Evolutionary conservation across 768 basidiomycete species (phyloP).

Genomic region (Termitomyces titanicus): DNA sequence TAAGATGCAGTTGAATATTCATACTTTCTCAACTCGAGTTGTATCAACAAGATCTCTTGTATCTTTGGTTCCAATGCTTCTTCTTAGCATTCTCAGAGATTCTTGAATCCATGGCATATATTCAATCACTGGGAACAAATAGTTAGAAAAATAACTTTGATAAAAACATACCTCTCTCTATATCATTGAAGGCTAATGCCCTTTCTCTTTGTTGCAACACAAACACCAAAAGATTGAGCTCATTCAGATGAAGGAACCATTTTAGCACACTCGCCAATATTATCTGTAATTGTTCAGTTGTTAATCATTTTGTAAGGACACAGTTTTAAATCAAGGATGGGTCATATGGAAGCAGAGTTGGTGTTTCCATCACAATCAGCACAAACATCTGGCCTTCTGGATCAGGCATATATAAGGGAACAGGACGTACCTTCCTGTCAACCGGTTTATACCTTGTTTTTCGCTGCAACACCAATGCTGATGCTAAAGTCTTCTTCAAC

Average conservation of each 20-base stretch:
- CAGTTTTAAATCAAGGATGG: slow-evolving; percentile 5
- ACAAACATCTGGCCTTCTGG: slow-evolving; percentile 15
- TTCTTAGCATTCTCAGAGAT: no score
- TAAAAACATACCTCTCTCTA: slow-evolving; percentile 27
- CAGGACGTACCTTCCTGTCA: slow-evolving; percentile 21
- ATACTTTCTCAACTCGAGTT: slow-evolving; percentile 18
- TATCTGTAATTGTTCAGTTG: no score
- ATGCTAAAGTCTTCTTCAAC: no score
- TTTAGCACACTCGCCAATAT: slow-evolving; percentile 13
- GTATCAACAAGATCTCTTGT: slow-evolving; percentile 15
- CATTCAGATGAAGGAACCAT: no score
- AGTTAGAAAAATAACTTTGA: slow-evolving; percentile 28
- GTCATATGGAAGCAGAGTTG: slow-evolving; percentile 4
- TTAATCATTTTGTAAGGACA: no score
- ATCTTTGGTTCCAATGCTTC: slow-evolving; percentile 21
- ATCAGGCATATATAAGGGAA: slow-evolving; percentile 23
- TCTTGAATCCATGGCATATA: no score
- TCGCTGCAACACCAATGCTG: no score
- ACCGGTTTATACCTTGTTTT: slow-evolving; percentile 24
- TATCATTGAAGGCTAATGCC: slow-evolving; percentile 18
- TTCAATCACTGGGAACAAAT: slow-evolving; percentile 29
- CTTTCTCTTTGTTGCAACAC: no score
- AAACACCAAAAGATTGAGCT: no score
- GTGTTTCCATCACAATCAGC: no score
- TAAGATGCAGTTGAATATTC: slow-evolving; percentile 21